Conservation (phyloP, 805 yeast genomes). For the Tetrapisispora fleetii region DNA sequence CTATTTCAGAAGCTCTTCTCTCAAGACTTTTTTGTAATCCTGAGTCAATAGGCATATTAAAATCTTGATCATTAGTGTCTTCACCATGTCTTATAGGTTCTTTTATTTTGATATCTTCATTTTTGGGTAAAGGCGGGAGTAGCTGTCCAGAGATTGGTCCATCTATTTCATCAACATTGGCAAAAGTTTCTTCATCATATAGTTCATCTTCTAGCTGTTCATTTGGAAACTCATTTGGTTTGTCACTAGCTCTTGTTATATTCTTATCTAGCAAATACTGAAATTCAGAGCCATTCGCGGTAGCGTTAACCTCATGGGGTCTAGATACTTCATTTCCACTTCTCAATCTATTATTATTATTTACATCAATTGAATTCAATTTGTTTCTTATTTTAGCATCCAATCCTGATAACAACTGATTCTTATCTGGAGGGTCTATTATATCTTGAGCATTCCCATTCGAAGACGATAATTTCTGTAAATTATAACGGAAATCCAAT, state of each 20-base stretch:
- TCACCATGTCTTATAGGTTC: background rate
- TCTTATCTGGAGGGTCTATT: background rate
- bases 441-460: background rate
- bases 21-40: slow-evolving; percentile 27
- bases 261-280: background rate
- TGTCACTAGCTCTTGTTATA: background rate
- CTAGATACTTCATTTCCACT: background rate
- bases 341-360: background rate
- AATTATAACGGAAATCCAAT: background rate
- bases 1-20: slow-evolving; percentile 30
- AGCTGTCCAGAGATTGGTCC: slow-evolving; percentile 22
- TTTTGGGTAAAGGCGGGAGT: background rate
- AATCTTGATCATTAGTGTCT: slow-evolving; percentile 13
- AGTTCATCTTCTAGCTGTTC: slow-evolving; percentile 4
- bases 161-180: slow-evolving; percentile 30
- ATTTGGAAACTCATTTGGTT: background rate
- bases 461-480: background rate
- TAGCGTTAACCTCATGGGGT: background rate
- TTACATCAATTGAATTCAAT: slow-evolving; percentile 7
- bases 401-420: slow-evolving; percentile 12
- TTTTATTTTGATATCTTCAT: background rate
- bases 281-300: background rate
- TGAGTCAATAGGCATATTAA: slow-evolving; percentile 30
- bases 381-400: slow-evolving; percentile 19
- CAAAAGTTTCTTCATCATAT: slow-evolving; percentile 16